Conservation (phyloP, 2,329 filamentous ascomycete species). For the Fusarium pilosicola region DNA sequence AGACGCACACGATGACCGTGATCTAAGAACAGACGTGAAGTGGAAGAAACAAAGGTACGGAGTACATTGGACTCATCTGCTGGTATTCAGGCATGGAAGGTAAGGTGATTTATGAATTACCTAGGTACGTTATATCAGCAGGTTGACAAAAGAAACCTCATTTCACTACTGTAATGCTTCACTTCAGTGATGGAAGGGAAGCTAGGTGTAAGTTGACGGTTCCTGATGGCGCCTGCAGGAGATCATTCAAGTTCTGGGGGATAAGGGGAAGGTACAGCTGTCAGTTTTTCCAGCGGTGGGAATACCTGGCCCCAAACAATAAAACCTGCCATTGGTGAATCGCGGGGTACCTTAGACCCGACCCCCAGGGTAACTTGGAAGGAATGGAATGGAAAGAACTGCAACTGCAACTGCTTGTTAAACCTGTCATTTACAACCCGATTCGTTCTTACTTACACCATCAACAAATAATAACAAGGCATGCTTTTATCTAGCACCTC, state of each 20-base stretch:
- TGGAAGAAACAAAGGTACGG: neutral
- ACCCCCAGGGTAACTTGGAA: conserved; percentile 12
- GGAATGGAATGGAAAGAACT: conserved; percentile 15
- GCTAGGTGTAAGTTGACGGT: neutral
- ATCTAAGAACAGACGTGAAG: neutral
- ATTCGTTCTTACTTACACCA: neutral
- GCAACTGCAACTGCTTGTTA: neutral
- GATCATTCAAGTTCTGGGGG: neutral
- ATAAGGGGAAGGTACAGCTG: neutral
- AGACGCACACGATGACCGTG: neutral
- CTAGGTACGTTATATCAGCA: neutral
- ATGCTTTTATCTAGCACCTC: neutral
- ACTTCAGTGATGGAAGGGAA: neutral
- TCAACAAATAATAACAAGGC: neutral
- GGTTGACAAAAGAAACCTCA: neutral
- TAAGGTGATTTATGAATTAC: neutral
- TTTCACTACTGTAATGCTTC: neutral
- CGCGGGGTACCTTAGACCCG: conserved; percentile 32
- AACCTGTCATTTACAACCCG: neutral
- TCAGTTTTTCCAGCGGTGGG: neutral
- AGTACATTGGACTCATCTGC: neutral
- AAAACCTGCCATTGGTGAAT: conserved; percentile 26
- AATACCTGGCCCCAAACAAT: neutral
- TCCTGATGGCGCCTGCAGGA: neutral
- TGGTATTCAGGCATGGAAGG: no score